Base-by-base conservation (phyloP, 192 early-diverging fungal genomes). In the Martensiomyces pterosporus region DNA sequence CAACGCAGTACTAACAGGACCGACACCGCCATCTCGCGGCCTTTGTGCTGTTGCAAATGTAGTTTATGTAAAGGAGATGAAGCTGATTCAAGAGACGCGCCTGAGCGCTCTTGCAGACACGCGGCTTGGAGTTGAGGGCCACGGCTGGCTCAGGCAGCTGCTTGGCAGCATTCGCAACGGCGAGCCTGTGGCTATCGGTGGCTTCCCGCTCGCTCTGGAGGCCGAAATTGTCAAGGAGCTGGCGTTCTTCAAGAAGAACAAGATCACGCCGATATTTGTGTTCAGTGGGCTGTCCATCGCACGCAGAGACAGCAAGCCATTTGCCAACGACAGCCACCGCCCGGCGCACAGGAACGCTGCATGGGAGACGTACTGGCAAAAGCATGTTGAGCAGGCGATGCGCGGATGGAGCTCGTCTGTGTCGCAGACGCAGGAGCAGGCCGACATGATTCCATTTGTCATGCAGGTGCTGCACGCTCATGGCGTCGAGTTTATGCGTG, bases 121-220 rank as follows among this genome's bases (percentile, higher is more conserved):
- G 23, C 75, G 86, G 21, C 67, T 91, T 39, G 89, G 89, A 29
- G 84, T 91, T 37, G 89, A 91, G 47, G 89, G 85, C 53, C 80
- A 81, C 60, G 74, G 82, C 63, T 91, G 89, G 89, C 70, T 91
- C 29, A 78, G 85, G 39, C 82, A 80, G 55, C 47, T 91, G 33
- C 43, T 88, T 37, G 49, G 48, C 10, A 55, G 48, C 10, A 57
- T 63, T 19, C 85, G 82, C 57, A 82, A 85, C 24, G 64, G 80
- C 43, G 77, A 77, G 38, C 36, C 73, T 1, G 76, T 73, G 10
- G 85, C 83, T 5, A 76, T 86, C 62, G 88, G 85, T 38, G 85
- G 85, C 17, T 60, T 80, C 18, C 83, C 88, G 8, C 75, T 75
- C 17, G 60, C 67, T 16, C 57, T 87, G 26, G 74, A 74, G 19